Percentiles rank a stretch among this genome's conserved stretches.
Conservation (phyloP, 106 monocot species). For the Narthecium ossifragum region DNA sequence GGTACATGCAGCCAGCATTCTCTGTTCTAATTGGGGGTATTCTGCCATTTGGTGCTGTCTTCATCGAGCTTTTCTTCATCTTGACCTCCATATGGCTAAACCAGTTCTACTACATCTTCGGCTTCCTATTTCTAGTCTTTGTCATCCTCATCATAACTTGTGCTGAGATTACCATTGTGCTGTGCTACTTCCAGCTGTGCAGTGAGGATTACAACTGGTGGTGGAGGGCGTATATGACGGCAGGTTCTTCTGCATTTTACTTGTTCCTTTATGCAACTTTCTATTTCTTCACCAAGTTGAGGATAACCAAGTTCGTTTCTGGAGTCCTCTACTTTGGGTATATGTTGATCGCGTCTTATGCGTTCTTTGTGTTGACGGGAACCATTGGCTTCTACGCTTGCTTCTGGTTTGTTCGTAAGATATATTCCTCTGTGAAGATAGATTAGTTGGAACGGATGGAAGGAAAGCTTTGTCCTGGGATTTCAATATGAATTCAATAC, state of each 20-base stretch:
- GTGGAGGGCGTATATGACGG: constrained; percentile 56
- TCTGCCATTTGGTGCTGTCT: constrained; percentile 31
- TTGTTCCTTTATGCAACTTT: constrained; percentile 38
- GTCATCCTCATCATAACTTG: constrained; percentile 48
- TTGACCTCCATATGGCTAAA: constrained; percentile 37
- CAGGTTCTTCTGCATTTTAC: constrained; percentile 41
- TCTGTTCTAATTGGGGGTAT: constrained; percentile 25
- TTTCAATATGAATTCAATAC: too few species aligned
- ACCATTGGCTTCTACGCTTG: constrained; percentile 53
- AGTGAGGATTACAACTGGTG: constrained; percentile 58
- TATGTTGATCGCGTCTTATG: constrained; percentile 46
- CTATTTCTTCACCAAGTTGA: constrained; percentile 54
- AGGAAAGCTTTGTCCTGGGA: too few species aligned
- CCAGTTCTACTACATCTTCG: constrained; percentile 37
- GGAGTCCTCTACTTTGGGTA: constrained; percentile 55
- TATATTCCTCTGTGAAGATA: constrained; percentile 34
- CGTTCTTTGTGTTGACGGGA: constrained; percentile 52
- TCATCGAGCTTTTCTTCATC: constrained; percentile 37
- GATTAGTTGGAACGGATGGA: too few species aligned
- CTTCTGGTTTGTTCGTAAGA: constrained; percentile 47
- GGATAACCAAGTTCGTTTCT: constrained; percentile 45
- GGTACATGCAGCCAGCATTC: constrained; percentile 31
- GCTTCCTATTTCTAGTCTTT: constrained; percentile 52
- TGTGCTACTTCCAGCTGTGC: constrained; percentile 60
- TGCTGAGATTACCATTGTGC: constrained; percentile 48